Percentiles rank a stretch among this genome's conserved stretches.
These are phyloP conservation scores for Cucumis sativus DNA, from an alignment of 306 rosid genomes.

Conservation along the genomic window Cucumber_9930_V3 NC_026657.2:14811001-14811500, in stretches of 20 bases:
- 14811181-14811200: slow-evolving; percentile 73
- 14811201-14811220: slow-evolving; percentile 91
- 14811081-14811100: slow-evolving; percentile 5
- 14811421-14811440: slow-evolving; percentile 27
- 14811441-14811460: slow-evolving; percentile 71
- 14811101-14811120: slow-evolving; percentile 86
- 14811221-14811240: slow-evolving; percentile 96
- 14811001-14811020: slow-evolving; percentile 86
- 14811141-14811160: slow-evolving; percentile 97
- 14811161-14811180: slow-evolving; percentile 90
- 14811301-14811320: slow-evolving; percentile 99
- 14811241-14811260: slow-evolving; percentile 92
- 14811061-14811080: slow-evolving; percentile 10
- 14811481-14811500: slow-evolving; percentile 65
- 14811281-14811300: slow-evolving; percentile 97
- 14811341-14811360: slow-evolving; percentile 85
- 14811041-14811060: slow-evolving; percentile 13
- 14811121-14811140: slow-evolving; percentile 83
- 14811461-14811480: slow-evolving; percentile 76
- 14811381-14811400: neutral
- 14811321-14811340: slow-evolving; percentile 84
- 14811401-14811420: neutral
- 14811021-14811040: slow-evolving; percentile 37
- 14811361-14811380: slow-evolving; percentile 11
- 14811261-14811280: slow-evolving; percentile 94